Evolutionary conservation across 2,329 filamentous ascomycete species (phyloP).

Genomic region (Phaeoacremonium minimum): DNA sequence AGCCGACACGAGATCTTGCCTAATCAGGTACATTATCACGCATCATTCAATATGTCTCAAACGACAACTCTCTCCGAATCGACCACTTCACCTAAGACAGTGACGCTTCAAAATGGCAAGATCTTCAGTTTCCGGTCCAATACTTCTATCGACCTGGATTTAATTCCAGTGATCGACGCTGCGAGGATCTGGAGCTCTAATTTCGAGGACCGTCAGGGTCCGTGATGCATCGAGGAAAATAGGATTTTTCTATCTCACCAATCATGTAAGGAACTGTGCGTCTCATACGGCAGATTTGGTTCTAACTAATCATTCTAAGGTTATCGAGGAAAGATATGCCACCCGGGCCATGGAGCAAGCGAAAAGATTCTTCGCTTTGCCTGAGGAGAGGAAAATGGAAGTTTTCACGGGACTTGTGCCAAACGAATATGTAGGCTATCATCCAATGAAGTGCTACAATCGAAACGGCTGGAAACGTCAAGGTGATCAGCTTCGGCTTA

Average conservation of each 20-base stretch:
- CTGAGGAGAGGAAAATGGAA: constrained; percentile 38
- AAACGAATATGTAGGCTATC: constrained; percentile 26
- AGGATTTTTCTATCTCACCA: constrained; percentile 39
- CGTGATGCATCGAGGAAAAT: constrained; percentile 31
- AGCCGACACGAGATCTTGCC: too few relatives aligned
- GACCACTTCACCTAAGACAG: constrained; percentile 3
- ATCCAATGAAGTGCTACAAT: constrained; percentile 32
- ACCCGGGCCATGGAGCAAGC: constrained; percentile 28
- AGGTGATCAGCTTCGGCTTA: constrained; percentile 11
- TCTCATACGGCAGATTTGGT: too few relatives aligned
- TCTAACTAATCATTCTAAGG: constrained; percentile 12
- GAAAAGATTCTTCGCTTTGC: constrained; percentile 34
- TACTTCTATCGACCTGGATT: constrained; percentile 13
- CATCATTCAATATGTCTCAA: constrained; percentile 12
- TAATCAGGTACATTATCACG: too few relatives aligned
- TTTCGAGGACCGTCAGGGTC: constrained; percentile 28
- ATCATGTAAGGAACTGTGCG: constrained; percentile 22
- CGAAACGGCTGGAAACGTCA: constrained; percentile 30
- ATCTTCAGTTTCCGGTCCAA: constrained; percentile 19
- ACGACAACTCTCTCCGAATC: constrained; percentile 2
- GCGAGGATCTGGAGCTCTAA: constrained; percentile 29
- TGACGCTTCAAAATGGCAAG: constrained; percentile 16
- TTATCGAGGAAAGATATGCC: constrained; percentile 21
- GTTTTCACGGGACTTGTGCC: constrained; percentile 34
- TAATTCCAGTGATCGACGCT: constrained; percentile 39